phyloP scores from a whole-genome alignment of 2,329 filamentous ascomycete species.

The Fusarium chlamydosporum region DNA sequence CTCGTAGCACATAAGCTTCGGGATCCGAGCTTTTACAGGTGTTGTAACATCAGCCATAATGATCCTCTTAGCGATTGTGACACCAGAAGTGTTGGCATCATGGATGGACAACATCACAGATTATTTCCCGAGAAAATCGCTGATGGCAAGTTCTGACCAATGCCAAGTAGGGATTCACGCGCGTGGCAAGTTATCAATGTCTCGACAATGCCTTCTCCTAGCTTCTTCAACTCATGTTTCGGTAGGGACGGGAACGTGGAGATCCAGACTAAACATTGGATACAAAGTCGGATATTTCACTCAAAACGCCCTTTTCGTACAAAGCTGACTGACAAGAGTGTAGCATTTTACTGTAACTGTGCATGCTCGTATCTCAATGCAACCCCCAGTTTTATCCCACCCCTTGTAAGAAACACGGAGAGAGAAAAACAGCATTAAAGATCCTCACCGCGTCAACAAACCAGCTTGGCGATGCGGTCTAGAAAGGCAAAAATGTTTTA shows the following conservation, averaged over 20 bases:
- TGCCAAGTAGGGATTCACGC: slow-evolving; percentile 12
- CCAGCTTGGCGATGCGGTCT: background rate
- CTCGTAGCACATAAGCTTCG: slow-evolving; percentile 2
- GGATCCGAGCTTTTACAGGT: slow-evolving; percentile 13
- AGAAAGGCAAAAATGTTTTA: background rate
- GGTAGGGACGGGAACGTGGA: background rate
- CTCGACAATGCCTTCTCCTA: slow-evolving; percentile 20
- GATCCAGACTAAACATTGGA: slow-evolving; percentile 3
- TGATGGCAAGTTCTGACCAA: slow-evolving; percentile 19
- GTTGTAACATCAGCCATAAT: slow-evolving; percentile 23
- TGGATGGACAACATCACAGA: slow-evolving; percentile 12
- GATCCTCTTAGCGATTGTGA: slow-evolving; percentile 30
- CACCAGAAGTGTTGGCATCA: slow-evolving; percentile 25
- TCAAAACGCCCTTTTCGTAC: background rate
- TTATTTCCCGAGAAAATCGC: slow-evolving; percentile 1
- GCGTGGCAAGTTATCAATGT: slow-evolving; percentile 32
- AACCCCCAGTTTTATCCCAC: slow-evolving; percentile 15
- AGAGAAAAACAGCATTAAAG: slow-evolving; percentile 7
- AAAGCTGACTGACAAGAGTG: slow-evolving; percentile 4
- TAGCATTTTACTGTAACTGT: slow-evolving; percentile 4
- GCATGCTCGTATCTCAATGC: slow-evolving; percentile 25
- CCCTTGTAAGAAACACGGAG: slow-evolving; percentile 12
- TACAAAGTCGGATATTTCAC: slow-evolving; percentile 12
- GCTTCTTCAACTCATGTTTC: slow-evolving; percentile 12
- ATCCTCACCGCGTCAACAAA: slow-evolving; percentile 11